Percentiles rank a stretch among this genome's conserved stretches.
These are phyloP conservation scores for Chenopodium formosanum DNA, from an alignment of 148 eudicot genomes.

Conservation along the genomic window DNA sequence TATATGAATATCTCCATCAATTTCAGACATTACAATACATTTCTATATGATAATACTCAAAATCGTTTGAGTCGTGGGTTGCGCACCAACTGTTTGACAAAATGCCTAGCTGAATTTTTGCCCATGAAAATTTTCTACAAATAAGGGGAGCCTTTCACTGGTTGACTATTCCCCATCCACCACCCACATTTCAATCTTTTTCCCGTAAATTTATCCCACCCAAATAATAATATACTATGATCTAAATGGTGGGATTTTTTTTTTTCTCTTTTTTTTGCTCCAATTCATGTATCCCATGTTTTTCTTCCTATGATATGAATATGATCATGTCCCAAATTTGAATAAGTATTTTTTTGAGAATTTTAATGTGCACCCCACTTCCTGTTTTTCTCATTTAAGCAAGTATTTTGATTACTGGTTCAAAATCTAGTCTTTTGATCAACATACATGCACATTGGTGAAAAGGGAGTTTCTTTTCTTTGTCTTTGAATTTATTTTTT, in stretches of 20 bases:
- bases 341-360: background rate
- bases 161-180: constrained; percentile 12
- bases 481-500: background rate
- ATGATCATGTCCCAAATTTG: background rate
- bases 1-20: too few species aligned
- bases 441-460: background rate
- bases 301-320: background rate
- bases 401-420: background rate
- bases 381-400: background rate
- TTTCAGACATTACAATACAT: too few species aligned
- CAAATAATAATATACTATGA: background rate
- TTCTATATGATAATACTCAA: too few species aligned
- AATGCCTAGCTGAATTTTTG: background rate
- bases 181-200: background rate
- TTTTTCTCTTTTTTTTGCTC: background rate
- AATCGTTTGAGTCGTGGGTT: background rate
- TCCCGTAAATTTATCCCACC: constrained; percentile 9
- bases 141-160: constrained; percentile 25
- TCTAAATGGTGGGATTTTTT: background rate
- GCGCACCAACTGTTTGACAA: background rate
- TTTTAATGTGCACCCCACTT: background rate
- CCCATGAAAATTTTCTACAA: constrained; percentile 19
- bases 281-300: background rate
- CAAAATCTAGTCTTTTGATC: background rate
- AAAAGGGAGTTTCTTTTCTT: background rate